Conservation (phyloP, 495 filamentous ascomycete genomes). For the Hypomontagnella submonticulosa region DNA sequence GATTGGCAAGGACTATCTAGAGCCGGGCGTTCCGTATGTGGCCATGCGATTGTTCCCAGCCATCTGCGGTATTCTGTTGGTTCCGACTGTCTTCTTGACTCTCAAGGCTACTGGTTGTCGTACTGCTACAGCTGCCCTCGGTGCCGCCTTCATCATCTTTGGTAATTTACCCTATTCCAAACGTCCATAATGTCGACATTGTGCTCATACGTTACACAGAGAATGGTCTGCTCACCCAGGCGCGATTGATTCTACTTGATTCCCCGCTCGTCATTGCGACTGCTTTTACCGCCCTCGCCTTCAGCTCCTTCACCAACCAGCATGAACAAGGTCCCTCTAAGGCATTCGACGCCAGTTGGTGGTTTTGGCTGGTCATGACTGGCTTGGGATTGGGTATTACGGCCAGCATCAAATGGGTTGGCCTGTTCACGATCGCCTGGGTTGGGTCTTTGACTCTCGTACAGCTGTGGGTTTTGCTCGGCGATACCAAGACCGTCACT, state of each 20-base stretch:
- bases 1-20: constrained; percentile 98
- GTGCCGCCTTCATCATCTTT: constrained; percentile 88
- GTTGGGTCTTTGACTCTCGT: constrained; percentile 90
- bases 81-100: constrained; percentile 93
- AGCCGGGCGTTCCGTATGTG: constrained; percentile 94
- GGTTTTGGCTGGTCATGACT: constrained; percentile 94
- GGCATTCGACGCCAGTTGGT: constrained; percentile 91
- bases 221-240: constrained; percentile 94
- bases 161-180: constrained; percentile 62
- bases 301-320: constrained; percentile 94
- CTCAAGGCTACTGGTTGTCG: constrained; percentile 91
- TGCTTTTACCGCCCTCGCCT: constrained; percentile 88
- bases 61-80: constrained; percentile 83
- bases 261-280: constrained; percentile 95
- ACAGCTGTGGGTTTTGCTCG: constrained; percentile 94
- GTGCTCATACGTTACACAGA: constrained; percentile 62
- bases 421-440: constrained; percentile 98
- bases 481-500: constrained; percentile 85
- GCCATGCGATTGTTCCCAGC: constrained; percentile 96
- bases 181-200: constrained; percentile 26
- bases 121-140: constrained; percentile 82
- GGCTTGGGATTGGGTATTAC: constrained; percentile 91
- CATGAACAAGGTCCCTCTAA: constrained; percentile 89
- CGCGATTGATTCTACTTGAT: constrained; percentile 93
- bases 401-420: constrained; percentile 98